Evolutionary conservation across 2,329 filamentous ascomycete species (phyloP).

Genomic region (Xylariaceae sp.): DNA sequence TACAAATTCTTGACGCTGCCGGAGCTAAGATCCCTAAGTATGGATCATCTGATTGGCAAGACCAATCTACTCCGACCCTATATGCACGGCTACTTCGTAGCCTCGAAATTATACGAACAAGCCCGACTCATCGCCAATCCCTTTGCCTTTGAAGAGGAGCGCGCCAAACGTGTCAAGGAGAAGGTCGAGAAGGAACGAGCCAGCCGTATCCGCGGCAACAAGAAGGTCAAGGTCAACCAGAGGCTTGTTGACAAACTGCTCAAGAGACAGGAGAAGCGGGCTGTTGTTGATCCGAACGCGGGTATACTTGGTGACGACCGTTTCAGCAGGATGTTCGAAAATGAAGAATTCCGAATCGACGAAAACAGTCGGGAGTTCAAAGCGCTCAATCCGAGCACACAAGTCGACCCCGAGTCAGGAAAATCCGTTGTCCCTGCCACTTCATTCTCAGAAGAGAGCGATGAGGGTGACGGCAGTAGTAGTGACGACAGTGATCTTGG

Average conservation of each 20-base stretch:
- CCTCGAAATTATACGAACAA: conserved; percentile 91
- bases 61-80: conserved; percentile 88
- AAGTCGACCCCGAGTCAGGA: conserved; percentile 33
- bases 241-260: conserved; percentile 69
- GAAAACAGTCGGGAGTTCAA: conserved; percentile 84
- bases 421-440: conserved; percentile 28
- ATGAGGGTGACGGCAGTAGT: conserved; percentile 36
- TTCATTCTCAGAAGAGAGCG: conserved; percentile 44
- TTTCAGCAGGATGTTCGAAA: conserved; percentile 84
- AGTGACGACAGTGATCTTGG: conserved; percentile 35
- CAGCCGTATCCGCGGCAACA: conserved; percentile 85
- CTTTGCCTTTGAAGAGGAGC: conserved; percentile 87
- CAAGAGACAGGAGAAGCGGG: conserved; percentile 57
- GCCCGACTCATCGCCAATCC: conserved; percentile 89
- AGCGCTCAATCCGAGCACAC: conserved; percentile 82
- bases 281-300: conserved; percentile 51
- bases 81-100: conserved; percentile 99
- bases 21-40: conserved; percentile 76
- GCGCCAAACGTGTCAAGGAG: conserved; percentile 83
- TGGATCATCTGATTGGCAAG: conserved; percentile 85
- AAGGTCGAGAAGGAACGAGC: conserved; percentile 97
- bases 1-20: conserved; percentile 94
- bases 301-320: conserved; percentile 76
- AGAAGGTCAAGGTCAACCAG: conserved; percentile 97
- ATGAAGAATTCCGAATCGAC: conserved; percentile 88